Evolutionary conservation across 2,329 filamentous ascomycete species (phyloP), one percentile per base, ranked within the genome.

Genomic region (Arthrinium phaeospermum): DNA sequence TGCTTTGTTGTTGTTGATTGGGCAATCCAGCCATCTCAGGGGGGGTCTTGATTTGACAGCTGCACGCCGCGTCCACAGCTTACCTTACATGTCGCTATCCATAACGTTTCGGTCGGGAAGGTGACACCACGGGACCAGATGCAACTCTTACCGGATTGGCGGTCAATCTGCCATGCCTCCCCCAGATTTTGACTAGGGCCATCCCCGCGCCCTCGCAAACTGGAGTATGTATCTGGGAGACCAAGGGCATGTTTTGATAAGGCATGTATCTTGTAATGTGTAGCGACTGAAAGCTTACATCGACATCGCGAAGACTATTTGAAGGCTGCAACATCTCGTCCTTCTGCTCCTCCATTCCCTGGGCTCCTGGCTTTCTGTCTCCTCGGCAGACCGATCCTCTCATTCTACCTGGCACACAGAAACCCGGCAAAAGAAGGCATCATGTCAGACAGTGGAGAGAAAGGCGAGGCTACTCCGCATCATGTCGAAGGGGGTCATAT

Each of bases 371-470:
- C 8, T 3, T n/a, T 41, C 1, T 22, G 22, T 12, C 22, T 24
- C 10, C 8, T 41, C 2, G 19, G 19, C 6, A 12, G 7, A 41
- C 8, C 34, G n/a, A 6, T 14, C 19, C n/a, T 61, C n/a, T 13
- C 34, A 5, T 24, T 14, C 57, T n/a, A 41, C 12, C 34, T 64
- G 8, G 4, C 30, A n/a, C 34, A 12, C 30, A 41, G 57, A 64
- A 41, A 7, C 57, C 19, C 10, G 10, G 19, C 34, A 41, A 4
- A 37, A 64, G 12, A 14, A n/a, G 30, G 13, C 30, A 64, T 5
- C 10, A 64, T 64, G 57, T 64, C 57, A 64, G 57, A 64, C 30
- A 41, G 57, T 24, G 57, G 57, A 22, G 57, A 64, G 57, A 64
- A 64, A 34, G 4, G 19, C 10, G 57, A 64, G 5, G 5, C 10